A percentile compares a stretch with the other conserved stretches of the same genome.
Evolutionary conservation across 2,329 filamentous ascomycete genomes (phyloP).

Genomic region (Phaeophleospora eucalypticola): DNA sequence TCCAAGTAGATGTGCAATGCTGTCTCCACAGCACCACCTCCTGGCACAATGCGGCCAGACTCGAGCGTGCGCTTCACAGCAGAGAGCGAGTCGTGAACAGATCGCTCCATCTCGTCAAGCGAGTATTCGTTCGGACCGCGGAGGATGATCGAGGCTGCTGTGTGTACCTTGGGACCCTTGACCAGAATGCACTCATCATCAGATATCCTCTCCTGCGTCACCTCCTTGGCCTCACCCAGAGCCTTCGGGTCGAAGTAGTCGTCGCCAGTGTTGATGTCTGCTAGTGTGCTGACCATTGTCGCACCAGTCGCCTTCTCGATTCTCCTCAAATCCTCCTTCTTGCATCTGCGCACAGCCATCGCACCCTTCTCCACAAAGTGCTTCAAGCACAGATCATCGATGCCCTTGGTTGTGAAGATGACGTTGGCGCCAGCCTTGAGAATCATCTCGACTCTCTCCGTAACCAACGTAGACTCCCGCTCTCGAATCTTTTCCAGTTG

Average conservation of each 20-base stretch:
- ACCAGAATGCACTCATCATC: slow-evolving; percentile 97
- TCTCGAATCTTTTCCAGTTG: slow-evolving; percentile 96
- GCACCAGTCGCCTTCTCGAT: slow-evolving; percentile 96
- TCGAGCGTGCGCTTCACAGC: slow-evolving; percentile 96
- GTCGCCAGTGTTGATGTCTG: slow-evolving; percentile 86
- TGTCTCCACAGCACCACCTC: slow-evolving; percentile 96
- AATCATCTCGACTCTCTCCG: slow-evolving; percentile 95
- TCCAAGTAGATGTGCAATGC: slow-evolving; percentile 98
- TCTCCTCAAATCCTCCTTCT: slow-evolving; percentile 94
- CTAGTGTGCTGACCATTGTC: slow-evolving; percentile 86
- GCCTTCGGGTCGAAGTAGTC: slow-evolving; percentile 91
- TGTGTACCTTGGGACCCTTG: slow-evolving; percentile 92
- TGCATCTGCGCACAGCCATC: slow-evolving; percentile 93
- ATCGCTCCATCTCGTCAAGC: slow-evolving; percentile 98
- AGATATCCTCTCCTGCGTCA: slow-evolving; percentile 96
- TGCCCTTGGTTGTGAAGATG: slow-evolving; percentile 94
- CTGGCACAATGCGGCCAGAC: slow-evolving; percentile 93
- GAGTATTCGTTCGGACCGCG: slow-evolving; percentile 94
- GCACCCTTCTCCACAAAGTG: slow-evolving; percentile 89
- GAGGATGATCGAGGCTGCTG: slow-evolving; percentile 91
- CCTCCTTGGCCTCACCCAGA: slow-evolving; percentile 88
- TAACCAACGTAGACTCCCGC: slow-evolving; percentile 85
- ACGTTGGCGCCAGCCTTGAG: slow-evolving; percentile 96
- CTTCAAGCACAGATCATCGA: slow-evolving; percentile 93
- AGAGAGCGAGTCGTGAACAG: slow-evolving; percentile 92